phyloP scores from a whole-genome alignment of 768 basidiomycete genomes.

The Lentinula sp. region DNA sequence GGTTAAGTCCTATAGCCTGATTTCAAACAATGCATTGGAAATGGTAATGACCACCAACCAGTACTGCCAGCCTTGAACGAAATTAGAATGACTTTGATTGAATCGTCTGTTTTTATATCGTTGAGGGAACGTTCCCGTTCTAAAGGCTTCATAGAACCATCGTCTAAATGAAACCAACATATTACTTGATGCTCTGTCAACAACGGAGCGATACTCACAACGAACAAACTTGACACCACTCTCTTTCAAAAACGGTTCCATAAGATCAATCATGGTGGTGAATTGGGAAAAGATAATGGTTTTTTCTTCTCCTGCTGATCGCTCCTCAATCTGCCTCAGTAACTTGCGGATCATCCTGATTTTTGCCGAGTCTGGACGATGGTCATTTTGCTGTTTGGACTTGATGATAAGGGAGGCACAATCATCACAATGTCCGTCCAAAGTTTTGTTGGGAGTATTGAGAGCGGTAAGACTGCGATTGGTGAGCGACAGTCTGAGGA shows the following conservation, averaged over 20 bases:
- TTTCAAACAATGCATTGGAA: not conserved
- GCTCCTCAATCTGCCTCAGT: constrained; percentile 55
- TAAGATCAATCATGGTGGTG: constrained; percentile 79
- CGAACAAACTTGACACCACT: constrained; percentile 69
- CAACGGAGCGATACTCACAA: constrained; percentile 55
- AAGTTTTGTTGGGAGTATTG: constrained; percentile 32
- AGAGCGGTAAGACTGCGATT: constrained; percentile 27
- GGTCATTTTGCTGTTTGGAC: constrained; percentile 38
- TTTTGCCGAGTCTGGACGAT: constrained; percentile 79
- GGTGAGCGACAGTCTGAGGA: not conserved
- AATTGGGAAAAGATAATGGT: constrained; percentile 97
- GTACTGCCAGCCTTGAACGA: constrained; percentile 96
- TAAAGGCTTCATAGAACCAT: constrained; percentile 77
- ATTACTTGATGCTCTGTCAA: not conserved
- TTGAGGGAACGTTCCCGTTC: constrained; percentile 73
- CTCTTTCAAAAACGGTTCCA: constrained; percentile 77
- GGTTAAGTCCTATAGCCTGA: constrained; percentile 60
- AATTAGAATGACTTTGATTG: constrained; percentile 76
- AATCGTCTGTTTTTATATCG: constrained; percentile 57
- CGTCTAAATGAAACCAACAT: constrained; percentile 46
- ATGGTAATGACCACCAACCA: constrained; percentile 37
- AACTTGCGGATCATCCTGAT: constrained; percentile 77
- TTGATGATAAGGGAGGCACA: constrained; percentile 53
- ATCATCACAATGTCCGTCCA: constrained; percentile 46
- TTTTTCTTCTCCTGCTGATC: constrained; percentile 60